phyloP scores from a whole-genome alignment of 2,329 filamentous ascomycete genomes.

The Botrytis tulipae region DNA sequence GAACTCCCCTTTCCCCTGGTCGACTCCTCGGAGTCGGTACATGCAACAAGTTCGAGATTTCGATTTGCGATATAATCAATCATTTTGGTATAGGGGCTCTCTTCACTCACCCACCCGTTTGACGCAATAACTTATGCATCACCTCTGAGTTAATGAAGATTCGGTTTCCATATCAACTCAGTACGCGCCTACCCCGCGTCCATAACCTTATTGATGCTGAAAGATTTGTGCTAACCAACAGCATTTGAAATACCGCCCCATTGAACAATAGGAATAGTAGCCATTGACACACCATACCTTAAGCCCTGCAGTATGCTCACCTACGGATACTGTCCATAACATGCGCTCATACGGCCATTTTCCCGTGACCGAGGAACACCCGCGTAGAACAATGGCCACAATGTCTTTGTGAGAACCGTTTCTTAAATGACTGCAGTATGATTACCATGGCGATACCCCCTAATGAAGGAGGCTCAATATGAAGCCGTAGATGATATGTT shows the following conservation, averaged over 20 bases:
- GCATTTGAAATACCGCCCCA: neutral
- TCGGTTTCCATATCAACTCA: neutral
- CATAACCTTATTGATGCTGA: neutral
- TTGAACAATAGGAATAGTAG: neutral
- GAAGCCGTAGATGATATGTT: neutral
- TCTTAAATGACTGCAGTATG: neutral
- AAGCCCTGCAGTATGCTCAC: neutral
- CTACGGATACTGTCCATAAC: neutral
- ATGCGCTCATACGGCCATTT: neutral
- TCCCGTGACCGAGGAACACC: neutral
- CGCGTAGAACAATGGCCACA: neutral
- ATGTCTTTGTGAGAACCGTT: neutral
- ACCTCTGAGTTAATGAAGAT: neutral
- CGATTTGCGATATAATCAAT: neutral
- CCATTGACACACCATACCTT: neutral
- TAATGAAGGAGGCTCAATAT: too few relatives aligned
- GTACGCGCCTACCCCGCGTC: too few relatives aligned
- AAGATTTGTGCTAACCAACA: neutral
- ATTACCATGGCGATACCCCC: neutral
- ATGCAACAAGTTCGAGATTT: fast-evolving
- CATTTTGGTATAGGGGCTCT: fast-evolving
- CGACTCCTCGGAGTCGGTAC: neutral
- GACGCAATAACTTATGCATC: neutral
- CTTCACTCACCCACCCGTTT: neutral
- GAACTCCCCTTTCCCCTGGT: fast-evolving